Conservation (phyloP, 345 rosid genomes). For the Salix udensis region DNA sequence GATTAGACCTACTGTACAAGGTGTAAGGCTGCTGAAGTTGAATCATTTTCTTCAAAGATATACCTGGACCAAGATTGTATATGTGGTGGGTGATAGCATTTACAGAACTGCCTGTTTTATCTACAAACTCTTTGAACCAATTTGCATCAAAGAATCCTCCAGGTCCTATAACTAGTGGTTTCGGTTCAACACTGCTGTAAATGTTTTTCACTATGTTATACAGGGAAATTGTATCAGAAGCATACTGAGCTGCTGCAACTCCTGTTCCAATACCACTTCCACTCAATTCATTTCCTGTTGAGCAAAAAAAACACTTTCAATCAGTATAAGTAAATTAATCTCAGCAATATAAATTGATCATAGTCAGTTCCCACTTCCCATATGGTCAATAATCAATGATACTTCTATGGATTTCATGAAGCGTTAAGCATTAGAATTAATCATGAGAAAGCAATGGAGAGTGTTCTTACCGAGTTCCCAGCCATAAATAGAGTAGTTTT, state of each 20-base stretch:
- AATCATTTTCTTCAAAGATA: constrained; percentile 4
- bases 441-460: neutral
- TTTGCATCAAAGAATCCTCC: constrained; percentile 76
- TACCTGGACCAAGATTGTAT: constrained; percentile 96
- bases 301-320: neutral
- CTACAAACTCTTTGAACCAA: constrained; percentile 66
- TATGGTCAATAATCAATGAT: neutral
- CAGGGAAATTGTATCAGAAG: constrained; percentile 56
- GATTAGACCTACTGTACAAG: constrained; percentile 8
- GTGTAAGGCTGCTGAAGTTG: constrained; percentile 1
- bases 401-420: neutral
- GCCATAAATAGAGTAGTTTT: constrained; percentile 49
- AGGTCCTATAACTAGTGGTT: constrained; percentile 74
- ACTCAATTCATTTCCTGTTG: constrained; percentile 78
- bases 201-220: constrained; percentile 41
- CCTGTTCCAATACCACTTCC: constrained; percentile 76
- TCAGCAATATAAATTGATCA: neutral
- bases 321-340: neutral
- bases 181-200: constrained; percentile 40
- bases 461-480: constrained; percentile 81
- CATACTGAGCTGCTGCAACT: constrained; percentile 71
- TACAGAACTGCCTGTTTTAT: constrained; percentile 43
- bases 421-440: neutral
- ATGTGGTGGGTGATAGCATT: constrained; percentile 78
- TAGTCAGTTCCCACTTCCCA: neutral